Evolutionary conservation across 805 yeast genomes (phyloP).

Genomic region (Myxozyma lipomycoides): DNA sequence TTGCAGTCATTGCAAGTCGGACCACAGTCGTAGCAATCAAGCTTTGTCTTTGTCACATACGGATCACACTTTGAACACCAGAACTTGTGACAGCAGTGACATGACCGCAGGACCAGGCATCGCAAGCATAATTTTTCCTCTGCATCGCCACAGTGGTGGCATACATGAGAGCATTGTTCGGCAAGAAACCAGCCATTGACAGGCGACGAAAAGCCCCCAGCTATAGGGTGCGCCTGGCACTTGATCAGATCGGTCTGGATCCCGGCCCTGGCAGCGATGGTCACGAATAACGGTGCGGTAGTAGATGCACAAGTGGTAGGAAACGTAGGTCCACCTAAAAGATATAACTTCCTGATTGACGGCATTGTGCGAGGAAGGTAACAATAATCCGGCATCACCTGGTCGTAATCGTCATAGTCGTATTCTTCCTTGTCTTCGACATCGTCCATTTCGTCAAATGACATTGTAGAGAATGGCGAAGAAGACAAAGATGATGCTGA

Average conservation of each 20-base stretch:
- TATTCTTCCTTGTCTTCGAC: not conserved
- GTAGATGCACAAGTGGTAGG: constrained; percentile 17
- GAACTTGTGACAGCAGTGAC: constrained; percentile 18
- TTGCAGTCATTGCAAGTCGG: constrained; percentile 26
- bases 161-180: constrained; percentile 7
- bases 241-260: constrained; percentile 19
- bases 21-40: constrained; percentile 29
- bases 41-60: constrained; percentile 4
- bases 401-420: constrained; percentile 5
- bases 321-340: constrained; percentile 25
- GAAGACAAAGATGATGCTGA: not conserved
- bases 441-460: not conserved
- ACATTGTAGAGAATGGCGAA: constrained; percentile 6
- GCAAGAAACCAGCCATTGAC: constrained; percentile 22
- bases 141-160: constrained; percentile 11
- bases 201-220: not conserved
- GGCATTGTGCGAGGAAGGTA: constrained; percentile 1
- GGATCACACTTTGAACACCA: constrained; percentile 27
- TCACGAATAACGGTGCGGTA: constrained; percentile 16
- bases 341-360: constrained; percentile 11
- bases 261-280: constrained; percentile 17
- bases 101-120: constrained; percentile 20
- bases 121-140: constrained; percentile 13
- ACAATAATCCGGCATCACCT: constrained; percentile 8
- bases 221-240: constrained; percentile 14